These are phyloP conservation scores for Candida pseudoglaebosa DNA, from an alignment of 805 yeast genomes.

Conservation along the genomic window DNA sequence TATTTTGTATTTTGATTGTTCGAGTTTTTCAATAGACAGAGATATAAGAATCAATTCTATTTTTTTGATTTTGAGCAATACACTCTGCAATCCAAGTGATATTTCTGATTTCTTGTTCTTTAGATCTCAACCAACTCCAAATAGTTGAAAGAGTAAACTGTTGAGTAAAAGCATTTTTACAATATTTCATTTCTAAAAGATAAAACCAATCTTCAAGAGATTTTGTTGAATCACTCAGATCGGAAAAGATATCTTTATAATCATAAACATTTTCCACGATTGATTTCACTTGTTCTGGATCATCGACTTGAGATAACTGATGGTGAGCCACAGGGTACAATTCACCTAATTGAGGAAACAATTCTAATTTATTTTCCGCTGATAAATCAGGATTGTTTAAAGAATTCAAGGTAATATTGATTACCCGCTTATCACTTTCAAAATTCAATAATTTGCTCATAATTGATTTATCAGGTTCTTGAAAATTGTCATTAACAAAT, in stretches of 20 bases:
- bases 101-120: conserved; percentile 95
- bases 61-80: conserved; percentile 97
- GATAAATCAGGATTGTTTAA: conserved; percentile 72
- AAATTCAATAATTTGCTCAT: conserved; percentile 76
- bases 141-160: conserved; percentile 87
- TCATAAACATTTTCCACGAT: conserved; percentile 63
- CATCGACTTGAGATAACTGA: conserved; percentile 73
- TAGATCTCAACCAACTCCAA: conserved; percentile 96
- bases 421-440: conserved; percentile 93
- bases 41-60: conserved; percentile 85
- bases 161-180: conserved; percentile 92
- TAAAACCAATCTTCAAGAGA: conserved; percentile 93
- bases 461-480: conserved; percentile 74
- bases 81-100: conserved; percentile 99
- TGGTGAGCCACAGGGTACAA: conserved; percentile 68
- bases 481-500: conserved; percentile 59
- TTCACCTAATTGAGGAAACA: conserved; percentile 81
- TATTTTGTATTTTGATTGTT: too few species aligned
- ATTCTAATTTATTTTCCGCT: conserved; percentile 61
- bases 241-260: conserved; percentile 53
- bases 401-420: conserved; percentile 88
- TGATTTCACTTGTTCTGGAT: conserved; percentile 73
- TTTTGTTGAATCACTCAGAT: conserved; percentile 38
- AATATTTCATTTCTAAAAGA: conserved; percentile 84
- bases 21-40: conserved; percentile 71